Base-by-base conservation (phyloP, 1,139 yeast genomes). In the Lodderomyces beijingensis region DNA sequence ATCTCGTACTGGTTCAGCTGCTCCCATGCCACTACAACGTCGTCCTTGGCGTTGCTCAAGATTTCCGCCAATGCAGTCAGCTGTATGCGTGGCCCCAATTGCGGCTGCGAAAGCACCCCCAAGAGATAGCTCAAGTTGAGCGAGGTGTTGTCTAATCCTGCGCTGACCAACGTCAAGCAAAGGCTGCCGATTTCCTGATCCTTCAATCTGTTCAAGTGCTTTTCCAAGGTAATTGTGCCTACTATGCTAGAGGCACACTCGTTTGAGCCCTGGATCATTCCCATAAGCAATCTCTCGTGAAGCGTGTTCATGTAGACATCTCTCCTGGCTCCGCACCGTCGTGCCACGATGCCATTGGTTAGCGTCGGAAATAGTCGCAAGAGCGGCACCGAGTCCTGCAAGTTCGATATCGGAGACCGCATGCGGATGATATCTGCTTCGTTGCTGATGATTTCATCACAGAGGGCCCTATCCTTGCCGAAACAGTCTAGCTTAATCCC, bases 111-210 rank as follows among this genome's bases (percentile, higher is more conserved):
- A 33, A 83, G 56, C 31, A 77, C 81, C 1, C 86, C 86, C 40
- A 81, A 49, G 10, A 80, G 64, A 43, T 77, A 77, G 41, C 74
- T 71, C 36, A 82, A 58, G 34, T 75, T 80, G 19, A 81, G 62
- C 0, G 89, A 82, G 1, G 82, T 75, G 39, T 84, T 83, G 49
- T 83, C 91, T 21, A 83, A 57, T 0, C 93, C 93, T 4, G 91
- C 91, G 44, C 88, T 79, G 0, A 83, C 79, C 80, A 82, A 76
- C 0, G 91, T 79, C 29, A 83, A 57, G 49, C 89, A 81, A 5
- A 80, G 67, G 30, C 86, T 76, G 34, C 68, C 67, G 30, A 80
- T 53, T 46, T 82, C 87, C 2, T 55, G 54, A 1, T 50, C 53
- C 4, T 30, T 56, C 52, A 19, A 70, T 40, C 11, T 28, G 19